Evolutionary conservation across 257 asterid genomes (phyloP).

Genomic region (Primulina huaijiensis): DNA sequence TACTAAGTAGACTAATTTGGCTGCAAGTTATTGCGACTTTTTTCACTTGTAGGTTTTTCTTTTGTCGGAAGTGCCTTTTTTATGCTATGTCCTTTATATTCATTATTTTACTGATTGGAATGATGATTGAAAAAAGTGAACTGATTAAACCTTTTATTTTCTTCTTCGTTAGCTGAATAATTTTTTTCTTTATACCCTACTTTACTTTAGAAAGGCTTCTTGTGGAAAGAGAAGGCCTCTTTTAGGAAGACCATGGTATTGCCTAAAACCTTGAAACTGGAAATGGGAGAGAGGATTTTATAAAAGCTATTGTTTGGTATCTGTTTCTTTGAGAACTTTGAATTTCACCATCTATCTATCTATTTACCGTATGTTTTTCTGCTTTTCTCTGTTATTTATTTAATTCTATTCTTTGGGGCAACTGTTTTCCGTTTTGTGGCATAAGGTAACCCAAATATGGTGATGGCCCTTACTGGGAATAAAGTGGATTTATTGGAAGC

Average conservation of each 20-base stretch:
- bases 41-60: not conserved
- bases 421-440: too few species aligned
- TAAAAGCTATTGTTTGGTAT: not conserved
- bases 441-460: conserved; percentile 82
- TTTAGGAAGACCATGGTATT: too few species aligned
- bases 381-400: not conserved
- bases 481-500: conserved; percentile 87
- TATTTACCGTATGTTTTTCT: not conserved
- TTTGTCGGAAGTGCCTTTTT: not conserved
- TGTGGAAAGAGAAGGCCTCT: not conserved
- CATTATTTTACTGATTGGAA: not conserved
- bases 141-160: not conserved
- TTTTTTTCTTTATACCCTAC: not conserved
- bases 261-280: not conserved
- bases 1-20: conserved; percentile 7
- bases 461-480: conserved; percentile 92
- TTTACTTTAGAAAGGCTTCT: not conserved
- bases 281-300: not conserved
- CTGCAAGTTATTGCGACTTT: conserved; percentile 13
- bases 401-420: not conserved
- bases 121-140: not conserved
- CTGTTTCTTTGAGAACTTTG: not conserved
- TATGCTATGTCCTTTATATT: not conserved
- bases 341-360: not conserved
- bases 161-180: not conserved